Evolutionary conservation across 768 basidiomycete species (phyloP), one percentile per base, ranked within the genome.

Genomic region (Daedalea quercina): DNA sequence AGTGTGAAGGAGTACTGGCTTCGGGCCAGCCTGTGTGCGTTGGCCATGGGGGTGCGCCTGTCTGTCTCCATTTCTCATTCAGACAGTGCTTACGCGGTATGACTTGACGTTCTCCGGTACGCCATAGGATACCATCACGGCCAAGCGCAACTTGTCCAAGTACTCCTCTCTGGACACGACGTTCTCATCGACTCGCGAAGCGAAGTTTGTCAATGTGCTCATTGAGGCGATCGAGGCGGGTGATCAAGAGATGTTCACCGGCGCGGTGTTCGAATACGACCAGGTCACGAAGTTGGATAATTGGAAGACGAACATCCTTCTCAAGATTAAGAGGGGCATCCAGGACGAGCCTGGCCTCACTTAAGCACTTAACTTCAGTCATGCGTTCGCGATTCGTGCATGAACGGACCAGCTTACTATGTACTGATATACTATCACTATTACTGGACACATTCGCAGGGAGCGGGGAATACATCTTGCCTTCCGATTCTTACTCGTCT

Each of bases 1-100:
- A 93, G 89, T 56, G 96, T 97, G 60, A 97, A 98, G 72, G 96
- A 98, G 60, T 95, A 95, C 64, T 98, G 94, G 92, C 75, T 98
- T 33, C 78, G 84, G 61, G 79, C 93, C 2, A 82, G 82, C 31
- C 73, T 99, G 20, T 98, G 96, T 66, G 88, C 88, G 15, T 74
- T 97, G 51, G 95, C 94, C 7, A 84, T 87, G 77, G 77, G 76
- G 55, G 95, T 95, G 70, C 60, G 87, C 71, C 11, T 9, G n/a
- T 3, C 40, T 41, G 9, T 51, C 24, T 37, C n/a, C 33, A 50
- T 35, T 24, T 17, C 31, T 47, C n/a, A 20, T 13, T 28, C n/a
- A 28, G 33, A 13, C 49, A 50, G 23, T 50, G n/a, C 22, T 43
- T 46, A 33, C 24, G 47, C 4, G 13, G 6, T 20, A 7, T 26